phyloP scores from a whole-genome alignment of 805 yeast genomes.

The Saccharomycopsis capsularis region DNA sequence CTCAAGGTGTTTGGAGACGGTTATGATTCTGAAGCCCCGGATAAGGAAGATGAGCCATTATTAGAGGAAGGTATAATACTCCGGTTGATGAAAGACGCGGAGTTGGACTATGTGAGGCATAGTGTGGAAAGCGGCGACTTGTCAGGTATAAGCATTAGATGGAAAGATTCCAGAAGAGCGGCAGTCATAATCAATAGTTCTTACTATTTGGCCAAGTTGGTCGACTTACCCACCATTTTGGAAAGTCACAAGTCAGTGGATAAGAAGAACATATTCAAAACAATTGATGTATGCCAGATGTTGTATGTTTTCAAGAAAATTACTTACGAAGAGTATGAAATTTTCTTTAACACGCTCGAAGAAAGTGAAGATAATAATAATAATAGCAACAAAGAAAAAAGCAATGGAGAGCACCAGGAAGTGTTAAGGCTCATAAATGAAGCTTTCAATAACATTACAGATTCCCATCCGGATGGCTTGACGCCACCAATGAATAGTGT shows the following conservation, averaged over 20 bases:
- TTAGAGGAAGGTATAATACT: conserved; percentile 80
- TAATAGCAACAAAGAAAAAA: not conserved
- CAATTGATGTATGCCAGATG: conserved; percentile 82
- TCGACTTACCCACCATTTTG: conserved; percentile 83
- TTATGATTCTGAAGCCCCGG: conserved; percentile 95
- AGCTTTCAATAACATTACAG: conserved; percentile 22
- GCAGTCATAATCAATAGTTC: conserved; percentile 45
- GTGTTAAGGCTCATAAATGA: conserved; percentile 27
- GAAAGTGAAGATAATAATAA: conserved; percentile 34
- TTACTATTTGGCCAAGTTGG: conserved; percentile 49
- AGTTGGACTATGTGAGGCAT: conserved; percentile 59
- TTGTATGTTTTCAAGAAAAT: conserved; percentile 61
- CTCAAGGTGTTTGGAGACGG: conserved; percentile 83
- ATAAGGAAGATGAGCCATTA: conserved; percentile 88
- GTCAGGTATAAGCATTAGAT: conserved; percentile 63
- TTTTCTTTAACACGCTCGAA: conserved; percentile 37
- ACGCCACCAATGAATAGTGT: conserved; percentile 74
- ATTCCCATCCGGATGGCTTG: conserved; percentile 64
- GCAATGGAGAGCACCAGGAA: conserved; percentile 19
- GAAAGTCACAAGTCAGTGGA: conserved; percentile 89
- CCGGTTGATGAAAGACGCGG: conserved; percentile 55
- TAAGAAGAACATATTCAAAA: conserved; percentile 78
- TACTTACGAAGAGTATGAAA: conserved; percentile 38
- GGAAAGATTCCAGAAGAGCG: conserved; percentile 79
- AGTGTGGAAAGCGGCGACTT: conserved; percentile 76